Evolutionary conservation across 192 early-diverging fungal genomes (phyloP).

Genomic region (Lunasporangiospora selenospora): DNA sequence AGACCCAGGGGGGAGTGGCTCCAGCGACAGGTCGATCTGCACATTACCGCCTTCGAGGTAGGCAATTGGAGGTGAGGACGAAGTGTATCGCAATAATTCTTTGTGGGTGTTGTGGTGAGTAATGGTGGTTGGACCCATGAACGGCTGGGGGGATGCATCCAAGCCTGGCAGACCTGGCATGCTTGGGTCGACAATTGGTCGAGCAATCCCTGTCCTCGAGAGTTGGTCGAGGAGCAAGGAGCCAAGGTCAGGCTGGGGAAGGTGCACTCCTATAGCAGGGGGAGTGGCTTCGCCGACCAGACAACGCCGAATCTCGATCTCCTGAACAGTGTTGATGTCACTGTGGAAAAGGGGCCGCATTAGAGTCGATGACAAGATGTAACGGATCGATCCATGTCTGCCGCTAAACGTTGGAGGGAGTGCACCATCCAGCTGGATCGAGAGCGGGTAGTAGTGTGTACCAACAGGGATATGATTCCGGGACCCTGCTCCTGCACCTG

Average conservation of each 20-base stretch:
- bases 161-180: too few relatives aligned
- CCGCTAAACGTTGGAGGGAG: constrained; percentile 53
- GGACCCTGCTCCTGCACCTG: constrained; percentile 24
- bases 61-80: constrained; percentile 33
- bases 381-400: constrained; percentile 55
- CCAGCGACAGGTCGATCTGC: constrained; percentile 27
- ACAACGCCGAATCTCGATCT: constrained; percentile 53
- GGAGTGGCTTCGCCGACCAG: constrained; percentile 33
- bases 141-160: neutral
- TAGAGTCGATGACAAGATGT: constrained; percentile 45
- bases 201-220: constrained; percentile 9
- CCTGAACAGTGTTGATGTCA: constrained; percentile 45
- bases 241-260: constrained; percentile 14
- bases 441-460: constrained; percentile 43
- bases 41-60: constrained; percentile 33
- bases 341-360: constrained; percentile 51
- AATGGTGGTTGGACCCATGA: constrained; percentile 29
- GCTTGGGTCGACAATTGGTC: too few relatives aligned
- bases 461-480: constrained; percentile 46
- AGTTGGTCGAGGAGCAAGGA: constrained; percentile 26
- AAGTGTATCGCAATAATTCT: constrained; percentile 39
- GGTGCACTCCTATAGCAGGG: neutral
- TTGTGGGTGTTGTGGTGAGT: constrained; percentile 46
- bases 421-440: constrained; percentile 40
- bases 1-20: constrained; percentile 43